phyloP scores from a whole-genome alignment of 2,329 filamentous ascomycete species.

The Tolypocladium tundrense region DNA sequence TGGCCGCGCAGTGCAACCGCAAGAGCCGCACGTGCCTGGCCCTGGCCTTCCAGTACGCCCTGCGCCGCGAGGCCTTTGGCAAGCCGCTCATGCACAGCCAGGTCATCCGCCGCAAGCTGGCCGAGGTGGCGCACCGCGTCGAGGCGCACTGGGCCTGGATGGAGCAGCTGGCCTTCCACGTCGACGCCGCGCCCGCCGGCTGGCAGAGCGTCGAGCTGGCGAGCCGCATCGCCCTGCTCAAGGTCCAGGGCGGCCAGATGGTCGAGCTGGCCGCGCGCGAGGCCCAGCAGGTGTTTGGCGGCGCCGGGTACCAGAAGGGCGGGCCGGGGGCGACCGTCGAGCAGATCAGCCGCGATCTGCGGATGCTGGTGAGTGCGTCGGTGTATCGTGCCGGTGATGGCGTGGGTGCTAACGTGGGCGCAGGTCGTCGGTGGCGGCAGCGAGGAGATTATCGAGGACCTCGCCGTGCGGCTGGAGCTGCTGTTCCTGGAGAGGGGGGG shows the following conservation, averaged over 20 bases:
- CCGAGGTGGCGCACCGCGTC: constrained; percentile 48
- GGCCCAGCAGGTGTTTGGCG: constrained; percentile 44
- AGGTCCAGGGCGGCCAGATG: constrained; percentile 38
- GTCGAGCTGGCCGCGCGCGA: constrained; percentile 40
- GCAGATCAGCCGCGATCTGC: constrained; percentile 41
- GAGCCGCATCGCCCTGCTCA: constrained; percentile 22
- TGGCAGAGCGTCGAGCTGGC: constrained; percentile 22
- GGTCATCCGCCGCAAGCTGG: constrained; percentile 49
- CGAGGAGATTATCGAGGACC: constrained; percentile 43
- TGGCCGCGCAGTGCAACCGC: constrained; percentile 45
- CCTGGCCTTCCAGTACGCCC: constrained; percentile 40
- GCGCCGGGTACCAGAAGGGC: constrained; percentile 37
- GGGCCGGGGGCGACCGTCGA: constrained; percentile 39
- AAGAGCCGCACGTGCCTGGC: constrained; percentile 46
- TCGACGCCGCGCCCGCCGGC: constrained; percentile 20
- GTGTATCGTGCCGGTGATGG: constrained; percentile 8
- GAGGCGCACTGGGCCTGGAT: constrained; percentile 52
- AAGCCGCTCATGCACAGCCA: constrained; percentile 46
- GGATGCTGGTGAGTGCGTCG: constrained; percentile 13
- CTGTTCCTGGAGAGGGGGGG: constrained; percentile 8
- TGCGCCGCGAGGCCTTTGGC: constrained; percentile 46
- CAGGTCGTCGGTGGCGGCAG: constrained; percentile 44
- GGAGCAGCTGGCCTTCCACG: constrained; percentile 49
- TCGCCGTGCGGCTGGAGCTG: constrained; percentile 38
- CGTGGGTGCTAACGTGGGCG: background rate